phyloP scores from a whole-genome alignment of 257 asterid species.

The Lantana camara region DNA sequence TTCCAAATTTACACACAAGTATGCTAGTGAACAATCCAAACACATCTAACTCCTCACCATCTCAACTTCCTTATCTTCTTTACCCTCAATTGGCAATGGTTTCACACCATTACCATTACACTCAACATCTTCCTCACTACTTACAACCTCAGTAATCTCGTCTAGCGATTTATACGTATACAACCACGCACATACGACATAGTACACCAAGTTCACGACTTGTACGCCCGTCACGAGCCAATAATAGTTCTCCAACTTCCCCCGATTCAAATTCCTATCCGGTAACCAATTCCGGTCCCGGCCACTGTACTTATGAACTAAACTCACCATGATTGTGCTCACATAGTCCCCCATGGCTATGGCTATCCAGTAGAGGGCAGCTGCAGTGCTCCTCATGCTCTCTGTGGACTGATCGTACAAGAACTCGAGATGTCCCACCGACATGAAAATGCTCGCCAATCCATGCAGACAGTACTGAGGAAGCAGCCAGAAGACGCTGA shows the following conservation, averaged over 20 bases:
- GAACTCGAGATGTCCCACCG: conserved; percentile 70
- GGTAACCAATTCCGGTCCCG: conserved; percentile 61
- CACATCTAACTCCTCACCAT: conserved; percentile 18
- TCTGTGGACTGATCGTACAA: conserved; percentile 81
- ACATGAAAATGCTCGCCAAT: conserved; percentile 64
- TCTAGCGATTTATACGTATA: conserved; percentile 57
- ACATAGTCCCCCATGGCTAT: conserved; percentile 55
- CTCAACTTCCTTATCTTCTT: conserved; percentile 25
- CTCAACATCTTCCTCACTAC: conserved; percentile 45
- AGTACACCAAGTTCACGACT: conserved; percentile 55
- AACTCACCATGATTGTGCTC: conserved; percentile 53
- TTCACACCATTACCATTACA: conserved; percentile 20
- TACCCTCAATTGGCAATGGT: conserved; percentile 5
- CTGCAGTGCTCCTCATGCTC: conserved; percentile 83
- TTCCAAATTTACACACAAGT: not conserved
- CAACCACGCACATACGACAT: conserved; percentile 53
- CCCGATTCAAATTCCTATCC: conserved; percentile 61
- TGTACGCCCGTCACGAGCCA: conserved; percentile 69
- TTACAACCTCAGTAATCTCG: conserved; percentile 34
- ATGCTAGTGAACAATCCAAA: not conserved
- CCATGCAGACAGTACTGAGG: conserved; percentile 78
- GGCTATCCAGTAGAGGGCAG: conserved; percentile 61
- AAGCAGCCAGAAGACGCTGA: conserved; percentile 65
- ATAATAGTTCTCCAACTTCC: conserved; percentile 61
- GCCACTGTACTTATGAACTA: conserved; percentile 57